These are phyloP conservation scores for Penicillium fuscoglaucum DNA, from an alignment of 2,329 filamentous ascomycete genomes.

Conservation along the genomic window DNA sequence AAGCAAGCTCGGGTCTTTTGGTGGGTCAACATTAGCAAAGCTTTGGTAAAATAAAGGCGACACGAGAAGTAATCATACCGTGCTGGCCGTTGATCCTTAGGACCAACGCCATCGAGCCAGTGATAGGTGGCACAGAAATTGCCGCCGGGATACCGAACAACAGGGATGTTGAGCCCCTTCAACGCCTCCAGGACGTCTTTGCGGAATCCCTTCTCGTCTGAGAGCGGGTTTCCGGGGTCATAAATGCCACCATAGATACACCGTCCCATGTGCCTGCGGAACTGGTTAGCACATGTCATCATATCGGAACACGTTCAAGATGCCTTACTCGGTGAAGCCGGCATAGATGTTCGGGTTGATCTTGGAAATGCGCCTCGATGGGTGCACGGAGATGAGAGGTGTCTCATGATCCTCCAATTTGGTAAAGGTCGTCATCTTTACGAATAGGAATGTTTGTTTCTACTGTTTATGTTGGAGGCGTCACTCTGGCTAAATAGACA, in stretches of 20 bases:
- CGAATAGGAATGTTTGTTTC: background rate
- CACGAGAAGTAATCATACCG: slow-evolving; percentile 37
- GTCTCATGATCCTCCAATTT: slow-evolving; percentile 61
- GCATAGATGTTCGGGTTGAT: slow-evolving; percentile 82
- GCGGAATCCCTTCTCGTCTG: slow-evolving; percentile 73
- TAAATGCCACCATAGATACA: slow-evolving; percentile 88
- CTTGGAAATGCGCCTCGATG: slow-evolving; percentile 64
- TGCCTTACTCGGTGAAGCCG: slow-evolving; percentile 74
- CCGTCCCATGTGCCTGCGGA: slow-evolving; percentile 74
- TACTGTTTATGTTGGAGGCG: slow-evolving; percentile 1
- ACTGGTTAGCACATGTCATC: slow-evolving; percentile 15
- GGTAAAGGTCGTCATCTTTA: slow-evolving; percentile 70
- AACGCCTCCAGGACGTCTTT: slow-evolving; percentile 75
- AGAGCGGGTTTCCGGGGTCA: slow-evolving; percentile 71
- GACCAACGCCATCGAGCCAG: slow-evolving; percentile 80
- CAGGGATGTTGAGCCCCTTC: slow-evolving; percentile 71
- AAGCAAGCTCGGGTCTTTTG: slow-evolving; percentile 71
- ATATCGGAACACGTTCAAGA: background rate
- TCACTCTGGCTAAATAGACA: background rate
- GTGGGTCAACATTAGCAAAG: background rate
- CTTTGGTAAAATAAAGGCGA: background rate
- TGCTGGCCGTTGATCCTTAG: slow-evolving; percentile 65
- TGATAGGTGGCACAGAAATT: slow-evolving; percentile 86
- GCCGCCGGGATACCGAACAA: slow-evolving; percentile 77
- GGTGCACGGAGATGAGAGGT: slow-evolving; percentile 66